Percentiles rank a stretch among this genome's conserved stretches.
Evolutionary conservation across 2,329 filamentous ascomycete genomes (phyloP).

Genomic region (Alternaria arborescens): DNA sequence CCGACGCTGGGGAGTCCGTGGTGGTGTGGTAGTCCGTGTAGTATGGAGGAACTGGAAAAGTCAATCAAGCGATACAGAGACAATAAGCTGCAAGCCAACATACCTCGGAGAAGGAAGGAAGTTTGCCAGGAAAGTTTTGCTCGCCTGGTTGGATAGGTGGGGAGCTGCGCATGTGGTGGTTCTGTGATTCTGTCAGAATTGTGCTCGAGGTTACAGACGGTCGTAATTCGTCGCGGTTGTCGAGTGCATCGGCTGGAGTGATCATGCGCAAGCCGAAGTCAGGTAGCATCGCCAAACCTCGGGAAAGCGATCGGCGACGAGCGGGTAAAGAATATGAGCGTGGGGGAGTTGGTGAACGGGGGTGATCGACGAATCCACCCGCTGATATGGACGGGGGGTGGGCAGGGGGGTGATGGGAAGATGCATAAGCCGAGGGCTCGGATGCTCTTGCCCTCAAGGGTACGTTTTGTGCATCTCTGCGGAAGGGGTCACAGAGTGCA

Average conservation of each 20-base stretch:
- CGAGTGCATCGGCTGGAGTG: not conserved
- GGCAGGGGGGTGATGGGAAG: not conserved
- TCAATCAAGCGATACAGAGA: conserved; percentile 16
- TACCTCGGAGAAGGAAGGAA: conserved; percentile 47
- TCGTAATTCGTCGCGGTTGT: not conserved
- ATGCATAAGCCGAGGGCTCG: not conserved
- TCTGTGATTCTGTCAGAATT: conserved; percentile 34
- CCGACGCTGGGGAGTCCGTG: conserved; percentile 42
- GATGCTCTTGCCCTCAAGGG: not conserved
- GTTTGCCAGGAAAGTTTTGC: conserved; percentile 32
- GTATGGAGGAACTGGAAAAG: conserved; percentile 34
- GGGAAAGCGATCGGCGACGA: conserved; percentile 1
- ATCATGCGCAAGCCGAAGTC: not conserved
- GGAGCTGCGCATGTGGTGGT: conserved; percentile 40
- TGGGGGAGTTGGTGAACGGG: not conserved
- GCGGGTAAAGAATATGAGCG: not conserved
- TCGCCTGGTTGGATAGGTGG: conserved; percentile 47
- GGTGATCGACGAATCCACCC: not conserved
- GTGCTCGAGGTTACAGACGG: not conserved
- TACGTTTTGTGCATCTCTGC: not conserved
- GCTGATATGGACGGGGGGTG: not conserved
- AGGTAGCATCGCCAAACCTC: not conserved
- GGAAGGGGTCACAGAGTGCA: conserved; percentile 8
- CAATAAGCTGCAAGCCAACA: not conserved
- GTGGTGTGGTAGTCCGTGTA: conserved; percentile 44